These are phyloP conservation scores for Yamadazyma friedrichii DNA, from an alignment of 1,139 yeast species.

Conservation along the genomic window DNA sequence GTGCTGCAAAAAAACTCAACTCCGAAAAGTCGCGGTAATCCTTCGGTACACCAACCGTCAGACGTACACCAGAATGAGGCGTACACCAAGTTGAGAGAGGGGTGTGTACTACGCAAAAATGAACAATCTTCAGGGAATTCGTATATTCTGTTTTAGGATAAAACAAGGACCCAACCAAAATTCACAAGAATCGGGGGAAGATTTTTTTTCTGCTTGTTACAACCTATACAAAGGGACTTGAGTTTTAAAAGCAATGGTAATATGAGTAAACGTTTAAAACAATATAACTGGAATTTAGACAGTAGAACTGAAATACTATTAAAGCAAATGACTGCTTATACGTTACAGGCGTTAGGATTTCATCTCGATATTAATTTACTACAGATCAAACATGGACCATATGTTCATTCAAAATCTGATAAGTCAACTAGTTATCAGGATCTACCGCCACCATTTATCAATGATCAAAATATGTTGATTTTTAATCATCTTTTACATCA, in stretches of 20 bases:
- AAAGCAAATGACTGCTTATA: conserved; percentile 74
- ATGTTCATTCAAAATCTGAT: conserved; percentile 14
- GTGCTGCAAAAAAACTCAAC: neutral
- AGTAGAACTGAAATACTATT: conserved; percentile 51
- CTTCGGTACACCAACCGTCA: neutral
- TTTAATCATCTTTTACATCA: conserved; percentile 7
- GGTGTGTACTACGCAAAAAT: neutral
- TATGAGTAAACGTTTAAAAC: conserved; percentile 3
- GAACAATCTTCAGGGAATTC: neutral
- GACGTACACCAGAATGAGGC: too few relatives aligned
- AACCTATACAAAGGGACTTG: neutral
- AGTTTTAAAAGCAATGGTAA: neutral
- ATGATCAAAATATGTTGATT: conserved; percentile 6
- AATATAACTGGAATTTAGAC: conserved; percentile 24
- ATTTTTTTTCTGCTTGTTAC: neutral
- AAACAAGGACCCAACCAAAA: neutral
- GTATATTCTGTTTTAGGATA: neutral
- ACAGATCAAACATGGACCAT: conserved; percentile 12
- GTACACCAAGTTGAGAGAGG: too few relatives aligned
- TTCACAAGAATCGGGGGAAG: neutral
- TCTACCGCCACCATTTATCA: conserved; percentile 8
- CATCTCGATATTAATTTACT: conserved; percentile 37
- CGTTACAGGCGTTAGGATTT: conserved; percentile 62
- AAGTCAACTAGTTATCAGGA: conserved; percentile 3
- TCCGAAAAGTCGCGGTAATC: neutral